Percentiles rank a stretch among this genome's conserved stretches.
These are phyloP conservation scores for Stylonectria norvegica DNA, from an alignment of 2,329 filamentous ascomycete genomes.

Conservation along the genomic window DNA sequence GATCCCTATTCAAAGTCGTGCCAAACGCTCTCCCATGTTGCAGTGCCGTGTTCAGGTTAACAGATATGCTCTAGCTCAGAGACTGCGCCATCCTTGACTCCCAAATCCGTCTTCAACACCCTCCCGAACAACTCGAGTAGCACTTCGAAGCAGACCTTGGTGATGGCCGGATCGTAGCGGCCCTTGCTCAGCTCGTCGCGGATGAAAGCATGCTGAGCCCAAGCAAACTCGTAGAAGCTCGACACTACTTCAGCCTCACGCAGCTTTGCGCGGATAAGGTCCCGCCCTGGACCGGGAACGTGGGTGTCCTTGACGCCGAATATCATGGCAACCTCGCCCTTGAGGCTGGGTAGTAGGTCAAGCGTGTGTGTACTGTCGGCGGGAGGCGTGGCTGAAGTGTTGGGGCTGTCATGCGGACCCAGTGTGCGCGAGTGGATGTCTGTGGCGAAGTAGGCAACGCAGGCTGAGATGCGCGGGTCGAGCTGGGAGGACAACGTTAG, in stretches of 20 bases:
- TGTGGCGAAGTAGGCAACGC: slow-evolving; percentile 87
- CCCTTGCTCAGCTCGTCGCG: slow-evolving; percentile 89
- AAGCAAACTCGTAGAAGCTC: slow-evolving; percentile 85
- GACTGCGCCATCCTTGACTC: slow-evolving; percentile 59
- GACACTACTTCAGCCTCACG: slow-evolving; percentile 72
- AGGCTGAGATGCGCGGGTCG: slow-evolving; percentile 71
- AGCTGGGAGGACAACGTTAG: slow-evolving; percentile 41
- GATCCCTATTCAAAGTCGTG: slow-evolving; percentile 16
- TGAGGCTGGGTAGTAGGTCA: slow-evolving; percentile 60
- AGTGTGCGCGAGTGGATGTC: slow-evolving; percentile 81
- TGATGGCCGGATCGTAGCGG: slow-evolving; percentile 84
- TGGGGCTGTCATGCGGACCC: slow-evolving; percentile 54
- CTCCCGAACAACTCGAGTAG: slow-evolving; percentile 81
- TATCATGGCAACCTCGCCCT: slow-evolving; percentile 84
- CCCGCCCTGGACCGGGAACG: slow-evolving; percentile 76
- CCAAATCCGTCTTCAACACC: slow-evolving; percentile 74
- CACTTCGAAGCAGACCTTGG: slow-evolving; percentile 87
- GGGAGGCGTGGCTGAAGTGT: slow-evolving; percentile 39
- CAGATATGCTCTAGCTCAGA: slow-evolving; percentile 71
- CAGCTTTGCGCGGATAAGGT: slow-evolving; percentile 78
- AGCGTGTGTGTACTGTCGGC: slow-evolving; percentile 48
- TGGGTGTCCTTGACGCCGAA: slow-evolving; percentile 91
- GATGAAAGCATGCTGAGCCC: slow-evolving; percentile 94
- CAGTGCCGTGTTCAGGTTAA: no score
- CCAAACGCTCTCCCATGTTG: no score